These are phyloP conservation scores for Syncephalastrum racemosum DNA, from an alignment of 371 early-diverging fungal genomes.

Conservation along the genomic window DNA sequence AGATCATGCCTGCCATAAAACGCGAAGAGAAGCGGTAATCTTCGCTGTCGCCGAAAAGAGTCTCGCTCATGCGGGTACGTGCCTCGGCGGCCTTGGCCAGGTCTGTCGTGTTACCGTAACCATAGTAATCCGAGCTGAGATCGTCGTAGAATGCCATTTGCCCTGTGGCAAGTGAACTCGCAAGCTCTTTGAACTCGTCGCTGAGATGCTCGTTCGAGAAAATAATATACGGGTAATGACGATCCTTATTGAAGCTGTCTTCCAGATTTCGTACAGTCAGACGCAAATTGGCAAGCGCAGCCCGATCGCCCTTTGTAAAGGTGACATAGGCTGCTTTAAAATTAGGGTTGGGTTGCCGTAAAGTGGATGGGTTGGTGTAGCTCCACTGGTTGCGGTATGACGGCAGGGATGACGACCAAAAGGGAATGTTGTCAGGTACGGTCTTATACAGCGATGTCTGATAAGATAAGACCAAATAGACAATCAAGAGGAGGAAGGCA, in stretches of 20 bases:
- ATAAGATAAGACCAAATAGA: constrained; percentile 3
- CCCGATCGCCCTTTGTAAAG: constrained; percentile 37
- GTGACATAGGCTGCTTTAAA: constrained; percentile 44
- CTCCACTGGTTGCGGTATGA: constrained; percentile 13
- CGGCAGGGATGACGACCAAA: constrained; percentile 8
- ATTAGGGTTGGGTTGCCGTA: constrained; percentile 30
- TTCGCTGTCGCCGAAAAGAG: constrained; percentile 43
- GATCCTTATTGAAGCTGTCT: constrained; percentile 34
- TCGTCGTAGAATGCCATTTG: constrained; percentile 30
- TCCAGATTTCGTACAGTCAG: constrained; percentile 39
- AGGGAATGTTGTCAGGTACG: neutral
- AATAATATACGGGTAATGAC: constrained; percentile 43
- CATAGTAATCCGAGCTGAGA: constrained; percentile 27
- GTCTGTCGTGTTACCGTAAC: constrained; percentile 28
- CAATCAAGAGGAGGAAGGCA: neutral
- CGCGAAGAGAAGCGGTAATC: constrained; percentile 45
- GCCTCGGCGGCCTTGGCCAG: constrained; percentile 29
- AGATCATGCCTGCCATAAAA: constrained; percentile 44
- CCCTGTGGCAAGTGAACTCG: constrained; percentile 19
- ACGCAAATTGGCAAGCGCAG: constrained; percentile 28
- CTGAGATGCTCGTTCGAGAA: constrained; percentile 33
- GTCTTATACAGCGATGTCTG: constrained; percentile 3
- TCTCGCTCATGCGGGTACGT: constrained; percentile 19
- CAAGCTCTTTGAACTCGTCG: constrained; percentile 39
- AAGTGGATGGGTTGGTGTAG: constrained; percentile 19